Evolutionary conservation across 192 early-diverging fungal genomes (phyloP), one percentile per base, ranked within the genome.

Genomic region (Coemansia pectinata): DNA sequence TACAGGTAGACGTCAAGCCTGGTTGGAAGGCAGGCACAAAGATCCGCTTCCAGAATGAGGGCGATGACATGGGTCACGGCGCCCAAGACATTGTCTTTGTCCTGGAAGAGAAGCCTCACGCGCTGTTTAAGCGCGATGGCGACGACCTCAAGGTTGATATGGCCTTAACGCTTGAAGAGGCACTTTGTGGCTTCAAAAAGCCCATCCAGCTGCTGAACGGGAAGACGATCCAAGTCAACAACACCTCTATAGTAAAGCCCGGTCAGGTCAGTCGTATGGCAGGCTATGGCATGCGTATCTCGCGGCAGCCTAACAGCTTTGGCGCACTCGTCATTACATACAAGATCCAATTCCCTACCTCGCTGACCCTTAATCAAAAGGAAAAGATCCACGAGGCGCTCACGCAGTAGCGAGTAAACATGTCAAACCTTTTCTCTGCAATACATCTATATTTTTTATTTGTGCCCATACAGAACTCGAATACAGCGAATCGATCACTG

Each of bases 1-100:
- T 99, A 9, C 86, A 85, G 58, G 85, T 99, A 52, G 80, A 92
- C 62, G 79, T 99, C 81, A 95, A 93, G 75, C 90, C 95, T 11
- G 97, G 97, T 3, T 96, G 96, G 96, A 98, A 99, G 83, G 93
- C 94, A 14, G 97, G 97, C 17, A 96, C 97, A 66, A 99, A 98
- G 81, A 90, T 99, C 76, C 90, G 90, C 27, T 99, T 94, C 81
- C 84, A 90, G 7, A 88, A 86, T 23, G 92, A 96, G 72, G 97
- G 97, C 36, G 96, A 97, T 76, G 93, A 97, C 63, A 50, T 91
- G 14, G 84, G 91, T 33, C 83, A 86, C 52, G 95, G 93, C 27
- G 83, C 86, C 27, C 96, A 98, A 76, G 96, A 98, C 74, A 90
- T 99, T 67, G 97, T 93, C 53, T 97, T 99, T 83, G 86, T 96